phyloP scores from a whole-genome alignment of 768 basidiomycete species.

The Leccinellum albellum region DNA sequence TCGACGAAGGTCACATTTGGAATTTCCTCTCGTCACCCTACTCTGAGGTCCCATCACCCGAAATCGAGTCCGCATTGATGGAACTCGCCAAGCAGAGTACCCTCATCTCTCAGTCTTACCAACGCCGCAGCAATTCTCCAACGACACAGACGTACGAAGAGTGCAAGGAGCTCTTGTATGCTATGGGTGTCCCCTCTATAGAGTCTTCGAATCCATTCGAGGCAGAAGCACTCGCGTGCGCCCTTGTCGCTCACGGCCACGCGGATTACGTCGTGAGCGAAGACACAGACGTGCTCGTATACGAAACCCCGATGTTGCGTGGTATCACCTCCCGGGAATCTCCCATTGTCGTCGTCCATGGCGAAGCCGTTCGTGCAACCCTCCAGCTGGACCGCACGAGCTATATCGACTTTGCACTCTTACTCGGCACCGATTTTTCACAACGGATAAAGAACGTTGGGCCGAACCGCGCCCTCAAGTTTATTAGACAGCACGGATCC shows the following conservation, averaged over 20 bases:
- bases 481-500: conserved; percentile 64
- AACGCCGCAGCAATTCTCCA: conserved; percentile 58
- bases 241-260: conserved; percentile 66
- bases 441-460: conserved; percentile 81
- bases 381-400: conserved; percentile 54
- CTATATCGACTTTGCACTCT: conserved; percentile 81
- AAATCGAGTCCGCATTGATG: conserved; percentile 23
- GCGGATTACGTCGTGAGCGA: conserved; percentile 91
- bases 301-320: conserved; percentile 78
- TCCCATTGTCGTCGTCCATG: conserved; percentile 64
- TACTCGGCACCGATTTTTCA: conserved; percentile 90
- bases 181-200: conserved; percentile 83
- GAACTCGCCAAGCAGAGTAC: conserved; percentile 49
- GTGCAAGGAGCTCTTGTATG: conserved; percentile 60
- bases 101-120: conserved; percentile 60
- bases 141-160: conserved; percentile 65
- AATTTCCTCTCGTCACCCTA: conserved; percentile 31
- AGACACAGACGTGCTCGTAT: conserved; percentile 83
- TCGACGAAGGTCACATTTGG: conserved; percentile 66
- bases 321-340: conserved; percentile 60
- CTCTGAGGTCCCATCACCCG: conserved; percentile 10
- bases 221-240: conserved; percentile 82
- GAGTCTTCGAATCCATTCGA: conserved; percentile 68
- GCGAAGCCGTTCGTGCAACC: conserved; percentile 53
- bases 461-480: conserved; percentile 69